Evolutionary conservation across 305 asterid species (phyloP).

Genomic region (Andrographis paniculata): DNA sequence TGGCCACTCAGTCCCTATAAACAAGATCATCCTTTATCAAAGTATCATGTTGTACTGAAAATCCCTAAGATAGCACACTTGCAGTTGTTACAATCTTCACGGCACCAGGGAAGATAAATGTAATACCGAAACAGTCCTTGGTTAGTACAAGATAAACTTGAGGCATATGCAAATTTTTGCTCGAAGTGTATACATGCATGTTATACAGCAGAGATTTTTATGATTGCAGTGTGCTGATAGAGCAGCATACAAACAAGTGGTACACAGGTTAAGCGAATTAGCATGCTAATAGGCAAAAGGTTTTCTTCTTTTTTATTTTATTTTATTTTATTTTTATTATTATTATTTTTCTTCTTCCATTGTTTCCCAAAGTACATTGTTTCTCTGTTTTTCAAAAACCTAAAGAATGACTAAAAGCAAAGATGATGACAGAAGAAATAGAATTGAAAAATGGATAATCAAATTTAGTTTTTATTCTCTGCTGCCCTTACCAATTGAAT

Average conservation of each 20-base stretch:
- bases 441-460: too few species aligned
- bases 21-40: constrained; percentile 15
- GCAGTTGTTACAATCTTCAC: constrained; percentile 16
- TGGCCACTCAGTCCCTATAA: constrained; percentile 93
- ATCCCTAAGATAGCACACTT: too few species aligned
- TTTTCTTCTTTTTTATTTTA: too few species aligned
- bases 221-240: too few species aligned
- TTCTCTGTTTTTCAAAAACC: neutral
- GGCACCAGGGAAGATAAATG: neutral
- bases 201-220: neutral
- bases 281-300: too few species aligned
- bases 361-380: neutral
- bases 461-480: neutral
- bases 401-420: neutral
- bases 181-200: neutral
- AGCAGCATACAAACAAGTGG: constrained; percentile 2
- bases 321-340: too few species aligned
- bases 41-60: too few species aligned
- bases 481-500: constrained; percentile 66
- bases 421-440: neutral
- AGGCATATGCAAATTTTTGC: neutral
- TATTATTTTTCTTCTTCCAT: neutral
- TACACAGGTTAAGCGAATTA: neutral
- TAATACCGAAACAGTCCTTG: too few species aligned
- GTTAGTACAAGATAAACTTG: too few species aligned